Base-by-base conservation (phyloP, 441 rosid species). In the Gossypium laxum region DNA sequence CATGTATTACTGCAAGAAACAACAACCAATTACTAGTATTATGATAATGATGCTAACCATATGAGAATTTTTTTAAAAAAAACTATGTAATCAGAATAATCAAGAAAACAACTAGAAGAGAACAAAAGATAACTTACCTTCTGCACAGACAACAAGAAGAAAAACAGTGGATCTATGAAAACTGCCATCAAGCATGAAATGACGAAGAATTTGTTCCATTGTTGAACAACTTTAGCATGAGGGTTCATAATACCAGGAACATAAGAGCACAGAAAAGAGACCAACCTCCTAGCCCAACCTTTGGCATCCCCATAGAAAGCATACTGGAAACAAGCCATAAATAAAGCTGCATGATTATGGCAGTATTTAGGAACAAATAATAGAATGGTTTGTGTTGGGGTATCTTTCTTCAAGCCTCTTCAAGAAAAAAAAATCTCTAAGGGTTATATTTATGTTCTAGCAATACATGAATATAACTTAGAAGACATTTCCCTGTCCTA, bases 241-340 rank as follows among this genome's bases (percentile, higher is more conserved):
- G 98, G 97, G 82, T 91, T 93, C 88, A 89, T 86, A 77, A 91
- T 83, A 55, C 92, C 88, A 22, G 87, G 90, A 76, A 88, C 63
- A 79, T 66, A 72, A 55, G 76, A 69, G 59, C 19, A 32, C 45
- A 82, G 11, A 81, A 43, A 82, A n/a, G 90, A 79, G 30, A 67
- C 41, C 69, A 82, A 73, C 67, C 88, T 72, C 78, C 79, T 86
- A 34, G 88, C 90, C 90, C 97, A 91, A 14, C 97, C 90, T 85
- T 84, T 89, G 75, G 94, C 96, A 78, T 86, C 96, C 59, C 87
- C 93, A 52, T 91, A 86, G 3, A 91, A 79, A 82, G 73, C 79
- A 79, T 83, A 86, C 97, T 91, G 82, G 74, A 78, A 65, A 45
- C 21, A 45, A 73, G 22, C 48, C 48, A 75, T 2, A 8, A n/a